These are phyloP conservation scores for Peziza echinospora DNA, from an alignment of 495 filamentous ascomycete species.

Conservation along the genomic window DNA sequence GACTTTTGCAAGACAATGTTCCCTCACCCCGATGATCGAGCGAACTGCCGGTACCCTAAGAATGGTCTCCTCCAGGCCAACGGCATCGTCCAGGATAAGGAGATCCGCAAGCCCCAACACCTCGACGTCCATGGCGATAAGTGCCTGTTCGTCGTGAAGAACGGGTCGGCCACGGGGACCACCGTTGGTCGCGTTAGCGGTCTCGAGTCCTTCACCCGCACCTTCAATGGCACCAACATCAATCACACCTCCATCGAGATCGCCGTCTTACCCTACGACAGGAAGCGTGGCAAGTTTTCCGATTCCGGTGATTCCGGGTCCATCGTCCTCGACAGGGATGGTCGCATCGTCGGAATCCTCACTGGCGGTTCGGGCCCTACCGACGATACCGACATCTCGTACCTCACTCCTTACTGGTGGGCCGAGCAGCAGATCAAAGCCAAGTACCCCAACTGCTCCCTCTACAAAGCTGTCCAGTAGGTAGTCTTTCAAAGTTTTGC, in stretches of 20 bases:
- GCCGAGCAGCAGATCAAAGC: conserved; percentile 3
- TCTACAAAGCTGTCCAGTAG: conserved; percentile 3
- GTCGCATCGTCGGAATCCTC: conserved; percentile 4
- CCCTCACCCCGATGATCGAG: too few relatives aligned
- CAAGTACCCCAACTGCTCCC: conserved; percentile 3
- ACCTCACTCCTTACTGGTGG: conserved; percentile 6
- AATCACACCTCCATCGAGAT: conserved; percentile 4
- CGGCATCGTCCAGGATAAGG: neutral
- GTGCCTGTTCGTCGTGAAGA: conserved; percentile 1
- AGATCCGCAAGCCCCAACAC: conserved; percentile 2
- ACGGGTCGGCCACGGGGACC: conserved; percentile 1
- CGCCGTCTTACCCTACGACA: conserved; percentile 4
- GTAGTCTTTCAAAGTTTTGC: too few relatives aligned
- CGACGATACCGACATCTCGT: conserved; percentile 2
- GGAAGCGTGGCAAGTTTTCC: conserved; percentile 2
- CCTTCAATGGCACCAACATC: neutral
- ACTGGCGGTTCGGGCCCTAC: conserved; percentile 2
- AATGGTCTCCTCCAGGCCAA: conserved; percentile 3
- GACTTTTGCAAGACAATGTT: too few relatives aligned
- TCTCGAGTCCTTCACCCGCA: conserved; percentile 3
- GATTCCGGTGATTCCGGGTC: conserved; percentile 3
- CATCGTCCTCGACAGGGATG: conserved; percentile 2
- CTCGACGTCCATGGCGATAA: conserved; percentile 1
- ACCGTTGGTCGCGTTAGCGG: conserved; percentile 3
- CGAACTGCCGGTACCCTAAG: too few relatives aligned